phyloP scores from a whole-genome alignment of 2,329 filamentous ascomycete species.

The Botrytis porri region DNA sequence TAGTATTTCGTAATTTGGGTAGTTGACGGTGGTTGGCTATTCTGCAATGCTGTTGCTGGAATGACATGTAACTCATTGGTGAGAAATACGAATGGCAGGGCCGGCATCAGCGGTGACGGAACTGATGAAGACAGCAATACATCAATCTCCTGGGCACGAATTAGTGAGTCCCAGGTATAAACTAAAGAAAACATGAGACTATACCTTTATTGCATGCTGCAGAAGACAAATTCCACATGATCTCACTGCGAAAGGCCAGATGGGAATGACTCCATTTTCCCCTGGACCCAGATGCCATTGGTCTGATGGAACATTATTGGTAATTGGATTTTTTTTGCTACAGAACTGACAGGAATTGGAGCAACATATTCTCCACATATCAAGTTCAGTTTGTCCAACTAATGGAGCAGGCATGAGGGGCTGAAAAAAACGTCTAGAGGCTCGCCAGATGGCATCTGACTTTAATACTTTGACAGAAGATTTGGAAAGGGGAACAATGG shows the following conservation, averaged over 20 bases:
- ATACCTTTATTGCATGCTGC: constrained; percentile 62
- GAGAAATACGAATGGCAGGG: constrained; percentile 66
- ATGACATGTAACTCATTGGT: constrained; percentile 61
- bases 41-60: constrained; percentile 53
- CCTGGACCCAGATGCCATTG: constrained; percentile 62
- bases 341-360: constrained; percentile 67
- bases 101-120: constrained; percentile 60
- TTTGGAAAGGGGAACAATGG: constrained; percentile 40
- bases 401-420: constrained; percentile 69
- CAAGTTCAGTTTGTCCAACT: constrained; percentile 61
- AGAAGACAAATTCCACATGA: constrained; percentile 66
- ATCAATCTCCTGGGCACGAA: constrained; percentile 61
- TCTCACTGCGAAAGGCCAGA: constrained; percentile 70
- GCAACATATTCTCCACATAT: constrained; percentile 73
- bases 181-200: constrained; percentile 30
- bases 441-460: constrained; percentile 68
- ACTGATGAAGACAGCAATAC: constrained; percentile 60
- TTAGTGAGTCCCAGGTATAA: constrained; percentile 28
- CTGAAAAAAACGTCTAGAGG: constrained; percentile 63
- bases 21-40: constrained; percentile 46
- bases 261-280: constrained; percentile 54
- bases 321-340: constrained; percentile 41
- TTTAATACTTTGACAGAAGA: constrained; percentile 42
- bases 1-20: constrained; percentile 64
- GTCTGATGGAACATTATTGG: constrained; percentile 38